Evolutionary conservation across 202 grass and related monocot genomes (phyloP).

Genomic region (Bolboschoenoplectus hybrid): DNA sequence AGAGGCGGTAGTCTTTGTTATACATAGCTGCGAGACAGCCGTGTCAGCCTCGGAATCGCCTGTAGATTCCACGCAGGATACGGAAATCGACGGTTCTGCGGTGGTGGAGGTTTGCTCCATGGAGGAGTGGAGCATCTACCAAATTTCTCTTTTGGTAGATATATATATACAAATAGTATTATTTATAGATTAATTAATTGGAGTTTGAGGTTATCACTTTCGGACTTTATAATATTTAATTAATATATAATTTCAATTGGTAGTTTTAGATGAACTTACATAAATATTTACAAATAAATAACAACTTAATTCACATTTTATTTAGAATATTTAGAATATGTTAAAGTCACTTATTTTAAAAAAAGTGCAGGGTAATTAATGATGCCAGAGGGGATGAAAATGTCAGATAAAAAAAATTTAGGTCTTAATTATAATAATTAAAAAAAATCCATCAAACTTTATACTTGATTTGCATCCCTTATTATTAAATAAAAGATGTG

Average conservation of each 20-base stretch:
- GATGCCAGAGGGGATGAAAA: too few relatives aligned
- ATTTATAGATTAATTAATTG: neutral
- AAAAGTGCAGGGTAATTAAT: neutral
- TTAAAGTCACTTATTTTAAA: neutral
- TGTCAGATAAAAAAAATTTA: neutral
- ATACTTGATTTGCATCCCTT: neutral
- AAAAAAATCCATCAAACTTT: neutral
- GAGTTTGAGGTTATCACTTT: neutral
- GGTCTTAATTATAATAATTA: neutral
- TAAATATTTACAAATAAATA: neutral
- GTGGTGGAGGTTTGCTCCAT: slow-evolving; percentile 20
- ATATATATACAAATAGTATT: neutral
- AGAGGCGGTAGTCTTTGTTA: neutral
- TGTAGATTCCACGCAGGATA: slow-evolving; percentile 33
- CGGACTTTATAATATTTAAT: neutral
- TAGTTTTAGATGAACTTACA: neutral
- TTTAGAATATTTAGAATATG: neutral
- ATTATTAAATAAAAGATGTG: neutral
- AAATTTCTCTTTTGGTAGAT: neutral
- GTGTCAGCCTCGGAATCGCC: slow-evolving; percentile 48
- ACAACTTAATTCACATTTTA: neutral
- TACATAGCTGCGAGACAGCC: too few relatives aligned
- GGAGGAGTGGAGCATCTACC: neutral
- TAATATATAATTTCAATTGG: neutral
- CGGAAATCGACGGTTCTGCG: neutral